A percentile compares a stretch with the other conserved stretches of the same genome.
Evolutionary conservation across 2,329 filamentous ascomycete genomes (phyloP).

Genomic region (Penicillium sp.): DNA sequence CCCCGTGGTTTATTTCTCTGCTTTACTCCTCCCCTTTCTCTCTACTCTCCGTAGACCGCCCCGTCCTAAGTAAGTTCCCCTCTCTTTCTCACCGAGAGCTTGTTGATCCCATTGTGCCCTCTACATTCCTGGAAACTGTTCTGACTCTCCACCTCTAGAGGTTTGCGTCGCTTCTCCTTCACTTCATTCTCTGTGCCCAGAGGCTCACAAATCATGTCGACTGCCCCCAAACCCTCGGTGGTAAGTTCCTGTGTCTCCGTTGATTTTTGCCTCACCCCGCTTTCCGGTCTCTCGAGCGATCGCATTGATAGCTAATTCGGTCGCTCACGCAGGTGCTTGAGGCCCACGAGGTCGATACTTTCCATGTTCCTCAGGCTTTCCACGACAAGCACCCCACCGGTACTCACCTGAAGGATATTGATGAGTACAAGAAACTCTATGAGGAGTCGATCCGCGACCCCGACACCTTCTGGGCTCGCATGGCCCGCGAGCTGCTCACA

Average conservation of each 20-base stretch:
- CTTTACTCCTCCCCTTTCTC: conserved; percentile 1
- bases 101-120: conserved; percentile 3
- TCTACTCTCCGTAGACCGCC: conserved; percentile 1
- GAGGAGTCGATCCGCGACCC: conserved; percentile 88
- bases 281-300: background rate
- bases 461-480: conserved; percentile 82
- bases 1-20: conserved; percentile 5
- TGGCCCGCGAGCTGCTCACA: conserved; percentile 83
- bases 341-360: conserved; percentile 51
- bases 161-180: conserved; percentile 2
- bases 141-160: background rate
- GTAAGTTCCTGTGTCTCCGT: conserved; percentile 29
- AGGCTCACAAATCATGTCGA: conserved; percentile 35
- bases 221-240: conserved; percentile 41
- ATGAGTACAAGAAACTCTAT: conserved; percentile 66
- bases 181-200: background rate
- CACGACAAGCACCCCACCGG: conserved; percentile 61
- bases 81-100: background rate
- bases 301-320: conserved; percentile 12
- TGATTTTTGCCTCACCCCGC: background rate
- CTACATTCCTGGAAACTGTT: background rate
- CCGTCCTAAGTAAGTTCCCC: background rate
- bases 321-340: conserved; percentile 39
- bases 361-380: conserved; percentile 60
- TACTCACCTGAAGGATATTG: conserved; percentile 60